Percentiles rank a stretch among this genome's conserved stretches.
Conservation (phyloP, 305 asterid species). For the Fraxinus ornus region DNA sequence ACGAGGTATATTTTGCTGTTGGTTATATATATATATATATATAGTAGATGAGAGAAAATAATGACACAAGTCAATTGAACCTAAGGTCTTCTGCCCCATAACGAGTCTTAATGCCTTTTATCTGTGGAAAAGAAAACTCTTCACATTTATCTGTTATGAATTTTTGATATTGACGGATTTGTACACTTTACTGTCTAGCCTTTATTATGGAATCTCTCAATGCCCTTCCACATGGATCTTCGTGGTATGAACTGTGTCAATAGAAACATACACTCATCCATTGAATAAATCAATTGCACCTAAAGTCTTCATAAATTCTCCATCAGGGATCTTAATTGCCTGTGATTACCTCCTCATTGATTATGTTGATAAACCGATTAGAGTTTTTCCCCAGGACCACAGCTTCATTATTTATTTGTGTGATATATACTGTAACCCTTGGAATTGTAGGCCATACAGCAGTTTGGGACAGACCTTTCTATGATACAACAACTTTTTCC, state of each 20-base stretch:
- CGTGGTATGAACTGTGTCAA: neutral
- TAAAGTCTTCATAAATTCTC: neutral
- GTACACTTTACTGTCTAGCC: too few relatives aligned
- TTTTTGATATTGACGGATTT: too few relatives aligned
- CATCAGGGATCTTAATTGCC: neutral
- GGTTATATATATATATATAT: neutral
- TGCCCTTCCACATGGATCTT: neutral
- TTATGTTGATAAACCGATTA: neutral
- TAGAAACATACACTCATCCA: neutral
- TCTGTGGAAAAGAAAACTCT: neutral
- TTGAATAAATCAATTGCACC: neutral
- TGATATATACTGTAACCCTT: neutral
- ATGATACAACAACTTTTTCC: constrained; percentile 88
- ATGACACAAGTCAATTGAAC: neutral
- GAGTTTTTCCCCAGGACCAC: neutral
- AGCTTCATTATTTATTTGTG: neutral
- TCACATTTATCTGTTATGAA: too few relatives aligned
- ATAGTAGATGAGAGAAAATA: neutral
- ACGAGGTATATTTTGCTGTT: constrained; percentile 52
- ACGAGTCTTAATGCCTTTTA: neutral
- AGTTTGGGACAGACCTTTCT: constrained; percentile 87
- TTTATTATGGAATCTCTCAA: too few relatives aligned
- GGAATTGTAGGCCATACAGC: constrained; percentile 60
- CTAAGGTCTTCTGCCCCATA: neutral
- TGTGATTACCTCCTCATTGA: neutral